These are phyloP conservation scores for Ceratonia siliqua DNA, from an alignment of 306 rosid genomes.

Conservation along the genomic window DNA sequence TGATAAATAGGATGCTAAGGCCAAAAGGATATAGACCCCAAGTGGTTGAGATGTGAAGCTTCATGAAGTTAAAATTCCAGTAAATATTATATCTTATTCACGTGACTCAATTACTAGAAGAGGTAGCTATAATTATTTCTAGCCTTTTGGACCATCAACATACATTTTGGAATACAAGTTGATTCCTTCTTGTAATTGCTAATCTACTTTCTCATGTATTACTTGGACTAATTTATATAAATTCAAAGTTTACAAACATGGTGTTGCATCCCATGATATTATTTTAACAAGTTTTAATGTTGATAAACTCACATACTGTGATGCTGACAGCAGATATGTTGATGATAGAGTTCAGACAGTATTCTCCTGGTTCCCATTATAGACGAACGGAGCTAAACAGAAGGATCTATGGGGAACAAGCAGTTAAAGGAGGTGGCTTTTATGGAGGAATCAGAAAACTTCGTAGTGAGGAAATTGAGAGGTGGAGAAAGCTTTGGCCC, in stretches of 20 bases:
- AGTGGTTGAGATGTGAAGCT: not conserved
- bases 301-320: not conserved
- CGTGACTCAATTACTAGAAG: too few relatives aligned
- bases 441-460: slow-evolving; percentile 65
- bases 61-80: not conserved
- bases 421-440: slow-evolving; percentile 47
- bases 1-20: not conserved
- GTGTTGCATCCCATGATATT: too few relatives aligned
- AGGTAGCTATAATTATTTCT: too few relatives aligned
- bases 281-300: not conserved
- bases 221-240: not conserved
- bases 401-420: slow-evolving; percentile 46
- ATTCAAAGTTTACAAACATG: too few relatives aligned
- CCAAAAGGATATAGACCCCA: not conserved
- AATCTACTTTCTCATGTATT: not conserved
- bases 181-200: not conserved
- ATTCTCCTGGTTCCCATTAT: slow-evolving; percentile 45
- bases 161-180: not conserved
- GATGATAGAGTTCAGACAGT: slow-evolving; percentile 59
- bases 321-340: slow-evolving; percentile 36
- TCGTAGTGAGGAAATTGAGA: slow-evolving; percentile 36
- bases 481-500: slow-evolving; percentile 56
- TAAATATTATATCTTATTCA: not conserved
- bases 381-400: slow-evolving; percentile 43
- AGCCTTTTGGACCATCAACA: too few relatives aligned